Percentiles rank a stretch among this genome's conserved stretches.
These are phyloP conservation scores for Lactarius evosmus DNA, from an alignment of 768 basidiomycete genomes.

Conservation along the genomic window DNA sequence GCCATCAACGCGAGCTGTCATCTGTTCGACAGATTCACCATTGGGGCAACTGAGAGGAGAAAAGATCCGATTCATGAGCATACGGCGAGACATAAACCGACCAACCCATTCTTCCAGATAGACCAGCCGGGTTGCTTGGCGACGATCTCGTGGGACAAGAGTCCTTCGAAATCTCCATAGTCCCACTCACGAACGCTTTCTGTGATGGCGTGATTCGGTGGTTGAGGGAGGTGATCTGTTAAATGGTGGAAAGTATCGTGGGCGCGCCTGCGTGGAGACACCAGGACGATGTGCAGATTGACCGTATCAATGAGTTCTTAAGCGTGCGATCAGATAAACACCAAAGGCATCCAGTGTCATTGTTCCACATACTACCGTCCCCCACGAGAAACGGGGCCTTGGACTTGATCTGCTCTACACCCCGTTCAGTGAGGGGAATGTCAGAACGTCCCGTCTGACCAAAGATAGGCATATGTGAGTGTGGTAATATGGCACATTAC, in stretches of 20 bases:
- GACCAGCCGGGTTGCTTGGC: constrained; percentile 57
- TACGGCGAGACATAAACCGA: not conserved
- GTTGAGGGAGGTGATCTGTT: constrained; percentile 48
- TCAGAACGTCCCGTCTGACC: constrained; percentile 80
- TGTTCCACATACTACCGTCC: constrained; percentile 57
- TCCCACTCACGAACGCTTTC: constrained; percentile 84
- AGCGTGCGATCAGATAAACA: not conserved
- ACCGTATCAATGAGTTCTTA: constrained; percentile 74
- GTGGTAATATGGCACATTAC: not conserved
- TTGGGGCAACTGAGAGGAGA: constrained; percentile 63
- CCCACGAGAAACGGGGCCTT: constrained; percentile 71
- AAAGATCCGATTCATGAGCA: not conserved
- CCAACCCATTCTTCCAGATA: constrained; percentile 85
- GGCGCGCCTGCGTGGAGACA: constrained; percentile 88
- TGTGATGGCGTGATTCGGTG: constrained; percentile 54
- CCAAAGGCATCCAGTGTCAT: not conserved
- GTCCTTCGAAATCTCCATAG: constrained; percentile 88
- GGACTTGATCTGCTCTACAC: constrained; percentile 65
- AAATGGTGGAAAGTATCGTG: constrained; percentile 82
- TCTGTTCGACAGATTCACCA: constrained; percentile 80
- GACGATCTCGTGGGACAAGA: constrained; percentile 74
- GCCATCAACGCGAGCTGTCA: constrained; percentile 73
- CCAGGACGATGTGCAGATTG: constrained; percentile 68
- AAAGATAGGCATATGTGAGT: constrained; percentile 19
- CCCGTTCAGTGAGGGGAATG: constrained; percentile 78